Conservation (phyloP, 1,284 basidiomycete species). For the Marasmius tenuissimus region DNA sequence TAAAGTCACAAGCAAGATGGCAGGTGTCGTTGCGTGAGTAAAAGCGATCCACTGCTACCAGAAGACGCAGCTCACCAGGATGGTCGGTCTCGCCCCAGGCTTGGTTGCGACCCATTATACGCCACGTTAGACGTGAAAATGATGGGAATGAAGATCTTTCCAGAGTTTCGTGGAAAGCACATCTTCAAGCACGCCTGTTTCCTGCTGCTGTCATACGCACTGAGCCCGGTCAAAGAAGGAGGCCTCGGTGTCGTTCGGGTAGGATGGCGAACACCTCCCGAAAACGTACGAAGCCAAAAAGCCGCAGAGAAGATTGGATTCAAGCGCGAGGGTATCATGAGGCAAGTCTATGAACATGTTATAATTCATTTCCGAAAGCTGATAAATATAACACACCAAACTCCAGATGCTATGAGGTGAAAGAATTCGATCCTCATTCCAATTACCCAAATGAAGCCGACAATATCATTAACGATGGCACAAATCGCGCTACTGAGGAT, state of each 20-base stretch:
- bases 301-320: conserved; percentile 19
- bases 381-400: conserved; percentile 11
- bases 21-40: conserved; percentile 16
- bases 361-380: conserved; percentile 11
- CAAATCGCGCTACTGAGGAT: conserved; percentile 19
- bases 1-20: conserved; percentile 13
- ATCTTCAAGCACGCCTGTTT: conserved; percentile 18
- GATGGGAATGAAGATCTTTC: conserved; percentile 19
- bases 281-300: conserved; percentile 18
- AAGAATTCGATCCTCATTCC: neutral
- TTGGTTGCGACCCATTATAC: conserved; percentile 19
- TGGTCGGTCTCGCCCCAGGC: conserved; percentile 5
- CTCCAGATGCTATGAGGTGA: neutral
- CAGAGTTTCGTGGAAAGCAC: conserved; percentile 18
- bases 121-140: conserved; percentile 20
- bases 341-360: conserved; percentile 9
- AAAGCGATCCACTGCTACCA: neutral
- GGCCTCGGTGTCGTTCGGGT: conserved; percentile 18
- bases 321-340: conserved; percentile 18
- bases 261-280: conserved; percentile 19
- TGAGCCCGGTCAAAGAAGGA: conserved; percentile 14
- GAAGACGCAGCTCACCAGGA: neutral
- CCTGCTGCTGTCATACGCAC: conserved; percentile 17
- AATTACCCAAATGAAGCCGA: conserved; percentile 14
- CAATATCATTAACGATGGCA: conserved; percentile 13